Conservation (phyloP, 2,329 filamentous ascomycete genomes). For the Diplodia scrobiculata region DNA sequence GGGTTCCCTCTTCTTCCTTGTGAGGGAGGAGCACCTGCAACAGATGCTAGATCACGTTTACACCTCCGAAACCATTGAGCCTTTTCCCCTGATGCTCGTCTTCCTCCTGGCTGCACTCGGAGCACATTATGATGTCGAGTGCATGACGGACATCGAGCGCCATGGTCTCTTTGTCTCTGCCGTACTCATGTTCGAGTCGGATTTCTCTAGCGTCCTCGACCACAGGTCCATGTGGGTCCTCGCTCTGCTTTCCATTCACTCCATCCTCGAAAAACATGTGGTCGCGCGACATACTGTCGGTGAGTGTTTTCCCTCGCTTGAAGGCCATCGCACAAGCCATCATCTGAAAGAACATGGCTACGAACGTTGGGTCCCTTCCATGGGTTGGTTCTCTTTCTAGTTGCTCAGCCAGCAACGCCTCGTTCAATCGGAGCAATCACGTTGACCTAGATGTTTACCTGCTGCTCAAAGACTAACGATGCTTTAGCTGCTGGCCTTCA, state of each 20-base stretch:
- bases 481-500: slow-evolving; percentile 41
- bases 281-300: slow-evolving; percentile 44
- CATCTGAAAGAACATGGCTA: too few species aligned
- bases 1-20: slow-evolving; percentile 44
- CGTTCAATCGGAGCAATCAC: too few species aligned
- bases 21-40: slow-evolving; percentile 39
- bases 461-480: background rate
- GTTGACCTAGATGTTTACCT: too few species aligned
- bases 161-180: slow-evolving; percentile 42
- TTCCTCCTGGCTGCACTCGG: slow-evolving; percentile 45
- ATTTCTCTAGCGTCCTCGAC: slow-evolving; percentile 38
- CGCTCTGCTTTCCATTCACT: slow-evolving; percentile 42
- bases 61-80: slow-evolving; percentile 36
- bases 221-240: slow-evolving; percentile 43
- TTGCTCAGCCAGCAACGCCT: too few species aligned
- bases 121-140: slow-evolving; percentile 43
- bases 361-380: background rate
- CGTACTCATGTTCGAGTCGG: slow-evolving; percentile 41
- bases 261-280: slow-evolving; percentile 45
- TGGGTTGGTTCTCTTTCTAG: too few species aligned
- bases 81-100: slow-evolving; percentile 43
- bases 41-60: slow-evolving; percentile 44
- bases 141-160: slow-evolving; percentile 40
- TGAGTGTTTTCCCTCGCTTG: slow-evolving; percentile 32
- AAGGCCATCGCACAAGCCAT: background rate